Percentiles rank a stretch among this genome's conserved stretches.
These are phyloP conservation scores for Phytophthora aleatoria DNA, from an alignment of 352 stramenopile genomes.

Conservation along the genomic window DNA sequence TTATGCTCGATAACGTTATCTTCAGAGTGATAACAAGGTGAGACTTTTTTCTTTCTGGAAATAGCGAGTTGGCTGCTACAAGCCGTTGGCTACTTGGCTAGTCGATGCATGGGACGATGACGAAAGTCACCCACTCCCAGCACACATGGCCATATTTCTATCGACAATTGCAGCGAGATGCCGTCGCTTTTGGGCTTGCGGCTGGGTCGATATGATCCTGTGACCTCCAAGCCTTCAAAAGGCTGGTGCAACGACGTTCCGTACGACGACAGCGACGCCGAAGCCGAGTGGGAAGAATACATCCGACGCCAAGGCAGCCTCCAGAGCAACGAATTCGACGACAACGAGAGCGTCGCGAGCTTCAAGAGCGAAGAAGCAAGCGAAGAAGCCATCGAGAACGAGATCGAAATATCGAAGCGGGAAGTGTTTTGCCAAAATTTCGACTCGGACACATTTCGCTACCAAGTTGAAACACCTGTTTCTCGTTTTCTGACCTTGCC, in stretches of 20 bases:
- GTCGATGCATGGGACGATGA: slow-evolving; percentile 24
- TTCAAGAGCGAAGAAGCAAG: slow-evolving; percentile 27
- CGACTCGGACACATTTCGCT: neutral
- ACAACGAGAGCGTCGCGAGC: slow-evolving; percentile 21
- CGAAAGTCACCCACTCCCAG: neutral
- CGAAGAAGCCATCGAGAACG: slow-evolving; percentile 28
- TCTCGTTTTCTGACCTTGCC: slow-evolving; percentile 6
- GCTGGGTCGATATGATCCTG: slow-evolving; percentile 18
- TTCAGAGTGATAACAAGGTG: neutral
- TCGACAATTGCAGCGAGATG: slow-evolving; percentile 25
- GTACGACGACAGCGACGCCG: slow-evolving; percentile 22
- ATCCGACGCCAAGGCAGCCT: slow-evolving; percentile 15
- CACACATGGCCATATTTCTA: slow-evolving; percentile 16
- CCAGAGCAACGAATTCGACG: slow-evolving; percentile 18
- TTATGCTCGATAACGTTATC: neutral
- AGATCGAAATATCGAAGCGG: slow-evolving; percentile 15
- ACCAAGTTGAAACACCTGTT: neutral
- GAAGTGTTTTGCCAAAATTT: slow-evolving; percentile 7
- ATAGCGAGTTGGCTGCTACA: slow-evolving; percentile 14
- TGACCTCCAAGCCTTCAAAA: slow-evolving; percentile 19
- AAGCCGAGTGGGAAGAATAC: slow-evolving; percentile 26
- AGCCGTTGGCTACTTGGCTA: slow-evolving; percentile 20
- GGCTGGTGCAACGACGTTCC: slow-evolving; percentile 32
- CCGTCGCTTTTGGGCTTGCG: slow-evolving; percentile 27
- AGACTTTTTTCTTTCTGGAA: slow-evolving; percentile 7